Evolutionary conservation across 495 filamentous ascomycete genomes (phyloP), one percentile per base, ranked within the genome.

Genomic region (Staphylotrichum tortipilum): DNA sequence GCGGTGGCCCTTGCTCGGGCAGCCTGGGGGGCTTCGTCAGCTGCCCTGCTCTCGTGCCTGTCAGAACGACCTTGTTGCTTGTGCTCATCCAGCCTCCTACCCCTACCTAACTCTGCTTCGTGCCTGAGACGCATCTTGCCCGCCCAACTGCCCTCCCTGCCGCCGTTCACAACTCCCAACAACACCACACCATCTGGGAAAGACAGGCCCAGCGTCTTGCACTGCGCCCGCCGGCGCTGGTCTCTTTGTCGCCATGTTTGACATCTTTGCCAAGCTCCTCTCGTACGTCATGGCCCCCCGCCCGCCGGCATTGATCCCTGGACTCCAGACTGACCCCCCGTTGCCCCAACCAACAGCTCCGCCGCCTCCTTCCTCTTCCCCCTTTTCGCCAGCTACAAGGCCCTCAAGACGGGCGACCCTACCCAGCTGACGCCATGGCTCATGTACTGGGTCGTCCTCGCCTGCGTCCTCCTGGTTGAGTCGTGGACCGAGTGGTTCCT

Each of bases 371-470:
- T 96, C 63, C 78, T 95, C 66, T 90, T 99, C 70, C 92, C 92
- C 50, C 79, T 95, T 44, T 99, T 95, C 70, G 91, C 91, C 50
- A 95, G 90, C 49, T 97, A 94, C 79, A 97, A 97, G 75, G 94
- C 92, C 33, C 86, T 99, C 57, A 89, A 89, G 66, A 88, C 89
- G 18, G 84, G 85, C 36, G 86, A 95, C 67, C 91, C 91, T 14
- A 81, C 87, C 28, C 86, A 91, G 61, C 77, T 97, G 23, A 86
- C 88, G 54, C 92, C 92, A 89, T 99, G 92, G 92, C 78, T 99
- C 44, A 97, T 96, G 85, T 99, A 97, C 77, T 99, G 89, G 88
- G 88, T 95, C 38, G 88, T 94, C 24, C 75, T 96, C 40, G 84
- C 87, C 34, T 83, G 84, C 70, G 79, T 85, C 46, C 70, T 87